A percentile compares a stretch with the other conserved stretches of the same genome.
These are phyloP conservation scores for Phoma sp. DNA, from an alignment of 2,329 filamentous ascomycete genomes.

Conservation along the genomic window DNA sequence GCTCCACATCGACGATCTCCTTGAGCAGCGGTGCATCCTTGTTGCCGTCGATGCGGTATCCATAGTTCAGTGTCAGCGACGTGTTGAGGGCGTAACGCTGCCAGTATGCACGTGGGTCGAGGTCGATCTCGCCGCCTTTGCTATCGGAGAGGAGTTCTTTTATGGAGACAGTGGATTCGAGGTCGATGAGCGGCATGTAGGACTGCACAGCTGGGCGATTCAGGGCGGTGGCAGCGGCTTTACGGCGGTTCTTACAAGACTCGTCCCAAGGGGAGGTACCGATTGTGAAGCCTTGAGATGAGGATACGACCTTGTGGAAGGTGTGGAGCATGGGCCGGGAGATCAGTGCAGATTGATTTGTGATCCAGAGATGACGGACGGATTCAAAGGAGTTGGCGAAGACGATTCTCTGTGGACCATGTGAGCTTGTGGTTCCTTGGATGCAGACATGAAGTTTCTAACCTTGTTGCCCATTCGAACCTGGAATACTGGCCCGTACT, in stretches of 20 bases:
- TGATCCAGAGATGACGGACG: constrained; percentile 78
- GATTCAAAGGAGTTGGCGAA: constrained; percentile 82
- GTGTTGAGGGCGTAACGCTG: constrained; percentile 80
- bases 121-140: constrained; percentile 65
- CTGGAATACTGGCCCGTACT: constrained; percentile 60
- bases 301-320: constrained; percentile 80
- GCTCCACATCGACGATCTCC: constrained; percentile 79
- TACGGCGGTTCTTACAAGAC: constrained; percentile 77
- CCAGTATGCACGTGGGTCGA: constrained; percentile 77
- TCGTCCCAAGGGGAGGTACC: constrained; percentile 87
- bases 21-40: constrained; percentile 71
- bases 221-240: constrained; percentile 79
- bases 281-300: constrained; percentile 80
- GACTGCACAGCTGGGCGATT: constrained; percentile 78
- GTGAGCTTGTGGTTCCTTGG: constrained; percentile 9
- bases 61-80: constrained; percentile 79
- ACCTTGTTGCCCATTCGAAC: constrained; percentile 71
- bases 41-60: constrained; percentile 75
- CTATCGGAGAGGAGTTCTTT: constrained; percentile 74
- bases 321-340: constrained; percentile 81
- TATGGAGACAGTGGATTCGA: constrained; percentile 75
- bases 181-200: constrained; percentile 83
- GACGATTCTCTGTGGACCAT: constrained; percentile 64
- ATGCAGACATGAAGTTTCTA: constrained; percentile 15
- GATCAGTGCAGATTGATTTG: constrained; percentile 78